Evolutionary conservation across 371 early-diverging fungal species (phyloP), one percentile per base, ranked within the genome.

Genomic region (Rhizopus sp.): DNA sequence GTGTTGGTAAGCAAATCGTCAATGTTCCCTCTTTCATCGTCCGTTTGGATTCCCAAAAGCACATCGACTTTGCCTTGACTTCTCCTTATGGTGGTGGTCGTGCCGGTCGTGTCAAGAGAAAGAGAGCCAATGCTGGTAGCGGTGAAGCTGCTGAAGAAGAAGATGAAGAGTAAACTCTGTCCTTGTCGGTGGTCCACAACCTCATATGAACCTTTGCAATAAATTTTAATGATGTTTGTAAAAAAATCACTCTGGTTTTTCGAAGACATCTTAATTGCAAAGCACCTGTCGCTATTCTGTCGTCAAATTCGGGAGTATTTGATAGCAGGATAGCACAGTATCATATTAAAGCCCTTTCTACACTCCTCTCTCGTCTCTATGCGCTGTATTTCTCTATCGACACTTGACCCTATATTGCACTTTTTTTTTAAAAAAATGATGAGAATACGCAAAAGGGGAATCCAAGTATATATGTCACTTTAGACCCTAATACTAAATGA

Each of bases 51-150:
- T 92, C 93, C 64, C 95, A 96, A 81, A 98, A 97, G 88, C 97
- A 97, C 90, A 96, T 98, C 66, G 99, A 98, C 87, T 98, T 97
- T 72, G 90, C 98, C 58, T 88, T 96, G 64, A 97, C 93, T 79
- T 97, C 98, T 64, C 96, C 99, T 63, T 94, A 91, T 77, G 97
- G 97, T 83, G 97, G 97, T 86, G 99, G 99, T 74, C 95, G 97
- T 75, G 85, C 96, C 62, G 98, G 98, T 72, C 97, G 98, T 82
- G 90, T 90, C 72, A 94, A 95, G 93, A 88, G 98, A 80, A 95
- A 93, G 93, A 83, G 92, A 65, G 85, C 86, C 35, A 80, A 80
- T 64, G 68, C 80, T 62, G 85, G 86, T 51, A 79, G 77, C 57
- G 82, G 70, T 67, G 87, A 80, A 70, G 89, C 66, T 52, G 90